These are phyloP conservation scores for Botryotinia calthae DNA, from an alignment of 2,329 filamentous ascomycete genomes.

Conservation along the genomic window DNA sequence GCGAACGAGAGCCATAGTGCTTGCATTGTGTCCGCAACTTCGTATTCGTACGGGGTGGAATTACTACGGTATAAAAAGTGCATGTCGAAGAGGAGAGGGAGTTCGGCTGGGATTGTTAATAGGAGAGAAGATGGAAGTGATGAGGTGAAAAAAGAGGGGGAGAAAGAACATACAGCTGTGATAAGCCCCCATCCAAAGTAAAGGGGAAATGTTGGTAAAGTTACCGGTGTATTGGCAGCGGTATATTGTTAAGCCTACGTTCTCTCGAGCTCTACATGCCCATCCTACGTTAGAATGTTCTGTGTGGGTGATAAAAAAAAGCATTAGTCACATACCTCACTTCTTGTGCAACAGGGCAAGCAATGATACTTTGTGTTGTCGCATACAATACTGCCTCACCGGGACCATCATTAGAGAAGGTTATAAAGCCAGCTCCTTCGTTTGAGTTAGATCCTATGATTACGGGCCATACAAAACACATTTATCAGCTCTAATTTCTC, in stretches of 20 bases:
- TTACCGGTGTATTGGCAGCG: slow-evolving; percentile 39
- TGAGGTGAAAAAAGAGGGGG: no score
- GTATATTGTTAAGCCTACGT: slow-evolving; percentile 25
- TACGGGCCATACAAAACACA: slow-evolving; percentile 25
- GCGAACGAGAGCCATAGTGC: slow-evolving; percentile 11
- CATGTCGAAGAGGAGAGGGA: slow-evolving; percentile 20
- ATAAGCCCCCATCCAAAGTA: slow-evolving; percentile 36
- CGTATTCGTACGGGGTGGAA: slow-evolving; percentile 3
- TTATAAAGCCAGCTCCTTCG: slow-evolving; percentile 32
- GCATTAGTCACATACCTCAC: slow-evolving; percentile 14
- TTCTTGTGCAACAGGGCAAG: slow-evolving; percentile 25
- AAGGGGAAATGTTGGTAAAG: slow-evolving; percentile 38
- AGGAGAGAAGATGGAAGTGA: not conserved
- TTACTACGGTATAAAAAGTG: slow-evolving; percentile 6
- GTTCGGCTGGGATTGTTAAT: slow-evolving; percentile 1
- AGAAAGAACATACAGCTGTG: slow-evolving; percentile 25
- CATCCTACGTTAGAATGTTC: not conserved
- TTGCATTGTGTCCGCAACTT: not conserved
- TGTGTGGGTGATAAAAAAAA: not conserved
- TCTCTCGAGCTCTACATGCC: slow-evolving; percentile 12
- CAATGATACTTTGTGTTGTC: slow-evolving; percentile 18
- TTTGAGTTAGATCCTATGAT: slow-evolving; percentile 36
- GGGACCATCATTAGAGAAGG: slow-evolving; percentile 25
- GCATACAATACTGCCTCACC: slow-evolving; percentile 18
- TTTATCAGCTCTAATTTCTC: not conserved